These are phyloP conservation scores for Diaporthe citri DNA, from an alignment of 2,329 filamentous ascomycete genomes.

Conservation along the genomic window DNA sequence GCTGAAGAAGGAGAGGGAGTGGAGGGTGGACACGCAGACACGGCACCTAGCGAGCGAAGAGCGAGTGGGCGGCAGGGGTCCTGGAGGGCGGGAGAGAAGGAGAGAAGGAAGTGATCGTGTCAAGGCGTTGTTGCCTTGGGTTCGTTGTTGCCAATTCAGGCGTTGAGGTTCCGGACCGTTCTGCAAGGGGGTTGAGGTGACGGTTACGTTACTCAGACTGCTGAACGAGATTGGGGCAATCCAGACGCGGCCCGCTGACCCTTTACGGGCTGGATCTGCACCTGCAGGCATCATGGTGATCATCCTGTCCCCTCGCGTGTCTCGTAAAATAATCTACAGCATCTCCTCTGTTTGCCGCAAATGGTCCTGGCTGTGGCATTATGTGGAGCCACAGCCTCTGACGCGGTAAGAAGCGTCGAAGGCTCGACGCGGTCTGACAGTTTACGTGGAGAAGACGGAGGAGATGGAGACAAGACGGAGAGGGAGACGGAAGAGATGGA, in stretches of 20 bases:
- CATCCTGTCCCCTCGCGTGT: conserved; percentile 14
- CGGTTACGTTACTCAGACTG: conserved; percentile 15
- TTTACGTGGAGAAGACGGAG: neutral
- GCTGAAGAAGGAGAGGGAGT: neutral
- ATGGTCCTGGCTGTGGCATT: neutral
- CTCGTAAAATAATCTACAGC: neutral
- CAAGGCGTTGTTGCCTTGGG: neutral
- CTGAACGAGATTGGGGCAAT: conserved; percentile 20
- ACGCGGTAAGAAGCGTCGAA: neutral
- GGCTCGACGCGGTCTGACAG: neutral
- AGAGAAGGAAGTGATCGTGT: neutral
- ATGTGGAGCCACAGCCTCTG: neutral
- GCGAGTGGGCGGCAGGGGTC: neutral
- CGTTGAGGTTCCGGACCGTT: conserved; percentile 19
- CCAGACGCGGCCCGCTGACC: conserved; percentile 20
- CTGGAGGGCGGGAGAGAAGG: neutral
- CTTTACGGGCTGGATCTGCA: conserved; percentile 26
- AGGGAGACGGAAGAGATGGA: neutral
- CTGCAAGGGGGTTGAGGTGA: conserved; percentile 16
- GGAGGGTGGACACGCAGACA: neutral
- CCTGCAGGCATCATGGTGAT: conserved; percentile 21
- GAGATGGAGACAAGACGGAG: neutral
- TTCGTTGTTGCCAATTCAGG: neutral
- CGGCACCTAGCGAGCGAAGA: neutral
- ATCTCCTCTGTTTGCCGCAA: neutral